Percentiles rank a stretch among this genome's conserved stretches.
These are phyloP conservation scores for Royoungia palumana DNA, from an alignment of 768 basidiomycete genomes.

Conservation along the genomic window DNA sequence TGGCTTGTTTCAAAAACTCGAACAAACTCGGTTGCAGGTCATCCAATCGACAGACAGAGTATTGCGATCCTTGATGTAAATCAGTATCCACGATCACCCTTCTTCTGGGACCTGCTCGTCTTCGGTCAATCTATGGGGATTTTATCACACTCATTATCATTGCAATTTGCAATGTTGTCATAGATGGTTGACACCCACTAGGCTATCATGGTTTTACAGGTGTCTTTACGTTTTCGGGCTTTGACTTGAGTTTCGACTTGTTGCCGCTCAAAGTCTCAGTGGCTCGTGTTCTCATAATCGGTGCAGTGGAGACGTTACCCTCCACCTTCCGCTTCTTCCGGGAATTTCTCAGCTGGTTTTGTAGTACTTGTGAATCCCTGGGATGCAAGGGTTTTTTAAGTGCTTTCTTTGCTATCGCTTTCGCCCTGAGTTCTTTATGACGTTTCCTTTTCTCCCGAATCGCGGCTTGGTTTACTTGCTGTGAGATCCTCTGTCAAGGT, in stretches of 20 bases:
- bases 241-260: conserved; percentile 2
- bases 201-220: conserved; percentile 2
- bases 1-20: neutral
- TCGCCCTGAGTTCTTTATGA: conserved; percentile 43
- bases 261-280: conserved; percentile 1
- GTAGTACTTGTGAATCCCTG: neutral
- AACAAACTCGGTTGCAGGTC: conserved; percentile 42
- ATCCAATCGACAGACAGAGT: conserved; percentile 63
- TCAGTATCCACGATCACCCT: neutral
- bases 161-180: conserved; percentile 5
- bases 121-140: neutral
- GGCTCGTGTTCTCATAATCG: neutral
- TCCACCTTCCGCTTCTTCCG: conserved; percentile 19
- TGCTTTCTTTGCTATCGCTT: conserved; percentile 37
- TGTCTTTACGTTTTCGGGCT: conserved; percentile 1
- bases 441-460: conserved; percentile 48
- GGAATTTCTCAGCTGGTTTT: neutral
- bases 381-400: conserved; percentile 1
- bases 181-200: neutral
- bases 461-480: conserved; percentile 47
- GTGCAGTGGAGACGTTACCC: neutral
- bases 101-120: conserved; percentile 1
- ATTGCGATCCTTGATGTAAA: conserved; percentile 53
- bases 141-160: conserved; percentile 8
- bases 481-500: conserved; percentile 1